Conservation (phyloP, 164 flowering plant genomes). For the Magnolia sinica region DNA sequence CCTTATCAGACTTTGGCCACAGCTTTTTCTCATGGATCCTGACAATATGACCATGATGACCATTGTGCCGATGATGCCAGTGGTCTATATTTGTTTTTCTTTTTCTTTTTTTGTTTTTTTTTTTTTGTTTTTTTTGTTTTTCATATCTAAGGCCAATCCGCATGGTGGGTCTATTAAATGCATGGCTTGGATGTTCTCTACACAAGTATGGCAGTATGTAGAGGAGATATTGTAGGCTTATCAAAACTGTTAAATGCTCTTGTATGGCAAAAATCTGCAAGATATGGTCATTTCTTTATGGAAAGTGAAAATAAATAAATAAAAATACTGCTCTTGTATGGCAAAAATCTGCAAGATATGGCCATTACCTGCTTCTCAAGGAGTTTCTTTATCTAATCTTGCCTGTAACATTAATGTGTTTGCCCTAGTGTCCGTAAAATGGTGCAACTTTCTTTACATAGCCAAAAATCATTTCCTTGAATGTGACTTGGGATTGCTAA, state of each 20-base stretch:
- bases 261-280: slow-evolving; percentile 14
- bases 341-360: slow-evolving; percentile 24
- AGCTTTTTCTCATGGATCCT: neutral
- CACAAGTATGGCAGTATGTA: neutral
- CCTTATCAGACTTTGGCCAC: neutral
- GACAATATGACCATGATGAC: no score
- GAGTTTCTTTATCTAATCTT: slow-evolving; percentile 11
- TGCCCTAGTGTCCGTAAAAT: neutral
- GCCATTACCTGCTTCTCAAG: slow-evolving; percentile 16
- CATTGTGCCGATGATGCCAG: no score
- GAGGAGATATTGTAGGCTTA: neutral
- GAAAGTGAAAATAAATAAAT: no score
- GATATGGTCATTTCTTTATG: slow-evolving; percentile 15
- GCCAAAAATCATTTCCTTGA: neutral
- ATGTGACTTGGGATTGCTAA: neutral
- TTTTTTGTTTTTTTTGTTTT: no score
- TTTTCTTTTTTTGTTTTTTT: no score
- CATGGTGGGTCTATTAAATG: neutral
- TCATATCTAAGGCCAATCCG: neutral
- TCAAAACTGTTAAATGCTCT: neutral
- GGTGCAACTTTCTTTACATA: neutral
- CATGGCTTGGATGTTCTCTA: neutral
- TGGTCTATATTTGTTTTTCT: no score
- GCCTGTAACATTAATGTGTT: neutral
- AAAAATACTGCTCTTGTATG: neutral